Base-by-base conservation (phyloP, 441 rosid genomes). In the Pelargonium cotyledonis region DNA sequence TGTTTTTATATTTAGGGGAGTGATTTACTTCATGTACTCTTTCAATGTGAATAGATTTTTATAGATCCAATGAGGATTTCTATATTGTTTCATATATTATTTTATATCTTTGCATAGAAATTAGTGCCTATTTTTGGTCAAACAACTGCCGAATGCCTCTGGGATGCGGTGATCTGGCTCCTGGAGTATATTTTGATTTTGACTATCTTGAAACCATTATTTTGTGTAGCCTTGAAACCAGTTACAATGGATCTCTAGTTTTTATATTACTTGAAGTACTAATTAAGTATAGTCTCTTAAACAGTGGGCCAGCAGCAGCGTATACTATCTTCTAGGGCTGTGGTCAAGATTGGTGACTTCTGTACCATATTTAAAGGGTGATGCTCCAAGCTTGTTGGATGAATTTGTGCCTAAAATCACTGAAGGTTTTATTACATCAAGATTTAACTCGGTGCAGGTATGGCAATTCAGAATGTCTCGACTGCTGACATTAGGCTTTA, bases 291-390 rank as follows among this genome's bases (percentile, higher is more conserved):
- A 74, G 43, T 63, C 69, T 70, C 73, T 40, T 69, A 73, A 61
- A 70, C 75, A 93, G 99, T 96, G 99, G 99, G 99, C 99, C 76
- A 93, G 97, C 83, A 96, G 98, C 85, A 96, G 98, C 71, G 96
- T 96, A 65, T 96, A 93, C 84, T 86, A 89, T 81, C 96, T 93
- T 70, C 77, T 96, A 76, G 99, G 99, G 61, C 80, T 89, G 71
- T 96, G 99, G 99, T 96, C 98, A 53, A 89, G 97, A 83, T 79
- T 92, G 84, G 97, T 93, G 78, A 80, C 90, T 26, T 90, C 99
- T 67, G 91, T 93, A 66, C 97, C 97, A 21, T 92, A 88, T 76
- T 77, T 96, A 80, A 96, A 93, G 83, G 91, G 96, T 77, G 99
- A 96, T 80, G 91, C 97, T n/a, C 98, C 98, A 70, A 87, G 97